phyloP scores from a whole-genome alignment of 768 basidiomycete species.

The Pleurotus platypus region DNA sequence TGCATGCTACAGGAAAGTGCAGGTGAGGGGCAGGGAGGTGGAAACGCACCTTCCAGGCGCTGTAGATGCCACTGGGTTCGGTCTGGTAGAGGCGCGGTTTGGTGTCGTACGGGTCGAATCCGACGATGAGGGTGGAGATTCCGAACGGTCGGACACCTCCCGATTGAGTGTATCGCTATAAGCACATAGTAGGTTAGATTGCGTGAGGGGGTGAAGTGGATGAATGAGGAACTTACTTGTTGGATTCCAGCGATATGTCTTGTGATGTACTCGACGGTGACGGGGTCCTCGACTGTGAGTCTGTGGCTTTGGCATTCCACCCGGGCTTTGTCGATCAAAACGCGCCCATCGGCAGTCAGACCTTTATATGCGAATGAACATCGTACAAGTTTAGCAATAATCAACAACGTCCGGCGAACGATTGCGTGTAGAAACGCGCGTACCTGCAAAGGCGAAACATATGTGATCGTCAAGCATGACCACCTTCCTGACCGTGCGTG shows the following conservation, averaged over 20 bases:
- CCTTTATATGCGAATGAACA: slow-evolving; percentile 43
- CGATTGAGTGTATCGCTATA: slow-evolving; percentile 93
- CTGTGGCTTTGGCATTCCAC: slow-evolving; percentile 98
- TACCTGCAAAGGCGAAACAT: slow-evolving; percentile 96
- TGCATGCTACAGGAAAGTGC: background rate
- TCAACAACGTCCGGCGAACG: too few species aligned
- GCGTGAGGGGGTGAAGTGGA: too few species aligned
- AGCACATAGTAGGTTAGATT: background rate
- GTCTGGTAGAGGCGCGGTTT: slow-evolving; percentile 92
- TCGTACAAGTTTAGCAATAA: background rate
- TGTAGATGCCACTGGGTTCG: slow-evolving; percentile 97
- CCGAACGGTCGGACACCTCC: slow-evolving; percentile 98
- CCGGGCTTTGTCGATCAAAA: slow-evolving; percentile 96
- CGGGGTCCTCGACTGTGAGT: slow-evolving; percentile 96
- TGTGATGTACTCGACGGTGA: slow-evolving; percentile 97
- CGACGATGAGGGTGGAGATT: slow-evolving; percentile 93
- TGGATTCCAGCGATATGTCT: slow-evolving; percentile 98
- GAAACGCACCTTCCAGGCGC: slow-evolving; percentile 86
- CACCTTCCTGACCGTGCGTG: slow-evolving; percentile 95
- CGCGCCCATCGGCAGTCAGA: slow-evolving; percentile 94
- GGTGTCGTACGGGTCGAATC: slow-evolving; percentile 92
- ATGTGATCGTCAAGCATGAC: slow-evolving; percentile 98
- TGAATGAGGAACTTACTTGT: slow-evolving; percentile 55
- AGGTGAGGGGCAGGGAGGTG: background rate
- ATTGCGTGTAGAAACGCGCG: background rate